Conservation (phyloP, 2,329 filamentous ascomycete genomes). For the Plenodomus tracheiphilus region DNA sequence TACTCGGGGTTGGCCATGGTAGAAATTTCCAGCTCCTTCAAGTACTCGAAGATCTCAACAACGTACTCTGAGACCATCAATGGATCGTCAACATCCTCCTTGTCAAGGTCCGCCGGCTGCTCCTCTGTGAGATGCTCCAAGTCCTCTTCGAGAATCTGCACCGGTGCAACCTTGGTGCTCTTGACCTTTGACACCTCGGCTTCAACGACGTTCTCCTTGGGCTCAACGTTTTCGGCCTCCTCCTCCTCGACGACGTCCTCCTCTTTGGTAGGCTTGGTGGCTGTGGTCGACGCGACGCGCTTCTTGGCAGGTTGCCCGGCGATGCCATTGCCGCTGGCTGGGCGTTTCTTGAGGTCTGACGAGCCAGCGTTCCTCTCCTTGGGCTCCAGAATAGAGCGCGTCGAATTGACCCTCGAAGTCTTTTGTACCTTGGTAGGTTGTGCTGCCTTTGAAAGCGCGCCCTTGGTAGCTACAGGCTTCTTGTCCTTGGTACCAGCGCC, state of each 20-base stretch:
- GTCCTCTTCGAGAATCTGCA: conserved; percentile 26
- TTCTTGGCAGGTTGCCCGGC: conserved; percentile 70
- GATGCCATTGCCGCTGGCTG: conserved; percentile 71
- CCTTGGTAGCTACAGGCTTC: conserved; percentile 67
- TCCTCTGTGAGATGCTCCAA: conserved; percentile 34
- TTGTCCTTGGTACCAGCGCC: conserved; percentile 60
- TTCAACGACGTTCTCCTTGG: conserved; percentile 56
- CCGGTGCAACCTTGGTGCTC: conserved; percentile 15
- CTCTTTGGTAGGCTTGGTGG: conserved; percentile 55
- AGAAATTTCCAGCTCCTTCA: conserved; percentile 79
- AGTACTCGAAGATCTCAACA: conserved; percentile 94
- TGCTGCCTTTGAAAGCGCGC: conserved; percentile 74
- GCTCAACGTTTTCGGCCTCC: conserved; percentile 62
- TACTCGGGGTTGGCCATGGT: conserved; percentile 89
- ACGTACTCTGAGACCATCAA: conserved; percentile 98
- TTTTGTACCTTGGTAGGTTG: conserved; percentile 85
- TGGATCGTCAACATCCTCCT: conserved; percentile 88
- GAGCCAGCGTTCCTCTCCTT: conserved; percentile 71
- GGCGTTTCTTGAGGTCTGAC: conserved; percentile 73
- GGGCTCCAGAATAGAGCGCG: conserved; percentile 63
- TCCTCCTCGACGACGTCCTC: conserved; percentile 58
- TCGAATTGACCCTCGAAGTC: conserved; percentile 60
- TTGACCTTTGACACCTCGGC: conserved; percentile 34
- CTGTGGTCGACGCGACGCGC: conserved; percentile 59
- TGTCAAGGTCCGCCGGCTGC: conserved; percentile 67